A percentile compares a stretch with the other conserved stretches of the same genome.
Conservation (phyloP, 257 asterid genomes). For the Jacaranda copaia region DNA sequence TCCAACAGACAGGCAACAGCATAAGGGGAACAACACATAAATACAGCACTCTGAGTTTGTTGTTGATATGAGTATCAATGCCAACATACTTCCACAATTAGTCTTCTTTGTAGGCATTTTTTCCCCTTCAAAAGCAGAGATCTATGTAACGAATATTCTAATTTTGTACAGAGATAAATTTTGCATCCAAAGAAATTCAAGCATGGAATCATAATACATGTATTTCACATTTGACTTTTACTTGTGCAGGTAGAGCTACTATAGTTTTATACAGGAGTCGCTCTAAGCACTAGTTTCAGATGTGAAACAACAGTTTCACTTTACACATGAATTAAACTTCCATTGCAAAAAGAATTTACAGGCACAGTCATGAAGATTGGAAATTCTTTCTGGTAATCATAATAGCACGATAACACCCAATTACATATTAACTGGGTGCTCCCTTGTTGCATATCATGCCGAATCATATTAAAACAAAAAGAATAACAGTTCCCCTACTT, state of each 20-base stretch:
- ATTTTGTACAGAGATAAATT: conserved; percentile 45
- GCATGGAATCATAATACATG: conserved; percentile 29
- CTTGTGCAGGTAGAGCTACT: conserved; percentile 11
- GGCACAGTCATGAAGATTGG: conserved; percentile 14
- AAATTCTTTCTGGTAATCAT: conserved; percentile 12
- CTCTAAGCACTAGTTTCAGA: conserved; percentile 20
- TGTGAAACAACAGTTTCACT: conserved; percentile 10
- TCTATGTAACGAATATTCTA: conserved; percentile 37
- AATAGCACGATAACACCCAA: neutral
- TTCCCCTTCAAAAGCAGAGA: conserved; percentile 34
- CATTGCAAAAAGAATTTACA: conserved; percentile 18
- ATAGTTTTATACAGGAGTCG: conserved; percentile 15
- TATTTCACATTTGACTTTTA: conserved; percentile 13
- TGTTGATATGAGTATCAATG: conserved; percentile 47
- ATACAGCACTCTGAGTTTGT: conserved; percentile 40
- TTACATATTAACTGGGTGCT: neutral
- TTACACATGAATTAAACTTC: conserved; percentile 9
- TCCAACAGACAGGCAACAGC: conserved; percentile 49
- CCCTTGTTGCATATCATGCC: conserved; percentile 1
- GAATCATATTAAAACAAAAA: neutral
- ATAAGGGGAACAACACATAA: conserved; percentile 39
- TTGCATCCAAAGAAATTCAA: conserved; percentile 39
- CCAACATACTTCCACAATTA: conserved; percentile 25
- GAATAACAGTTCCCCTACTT: neutral
- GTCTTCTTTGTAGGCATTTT: conserved; percentile 37